Conservation (phyloP, 2,329 filamentous ascomycete species). For the Drechslerella coelobrocha region DNA sequence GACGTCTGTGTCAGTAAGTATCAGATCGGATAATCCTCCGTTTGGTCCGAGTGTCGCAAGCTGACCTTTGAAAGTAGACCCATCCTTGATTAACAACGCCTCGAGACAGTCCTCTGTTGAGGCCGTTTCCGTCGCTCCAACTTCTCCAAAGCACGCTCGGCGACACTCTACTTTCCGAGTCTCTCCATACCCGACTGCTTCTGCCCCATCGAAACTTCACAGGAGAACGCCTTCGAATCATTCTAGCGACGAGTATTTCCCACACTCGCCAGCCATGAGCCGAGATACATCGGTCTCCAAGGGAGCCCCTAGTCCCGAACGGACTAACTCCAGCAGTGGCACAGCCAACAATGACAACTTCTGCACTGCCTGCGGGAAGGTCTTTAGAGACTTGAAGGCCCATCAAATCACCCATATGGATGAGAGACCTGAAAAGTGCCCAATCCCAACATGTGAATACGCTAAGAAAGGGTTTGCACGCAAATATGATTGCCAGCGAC, state of each 20-base stretch:
- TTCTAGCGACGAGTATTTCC: slow-evolving; percentile 45
- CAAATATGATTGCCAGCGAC: slow-evolving; percentile 95
- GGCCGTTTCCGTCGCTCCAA: slow-evolving; percentile 20
- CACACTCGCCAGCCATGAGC: slow-evolving; percentile 41
- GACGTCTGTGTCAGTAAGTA: slow-evolving; percentile 49
- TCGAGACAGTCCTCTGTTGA: slow-evolving; percentile 48
- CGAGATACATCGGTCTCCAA: slow-evolving; percentile 34
- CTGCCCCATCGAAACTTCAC: slow-evolving; percentile 40
- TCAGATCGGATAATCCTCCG: slow-evolving; percentile 4
- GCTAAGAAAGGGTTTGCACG: slow-evolving; percentile 89
- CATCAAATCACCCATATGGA: slow-evolving; percentile 94
- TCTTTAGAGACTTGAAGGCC: slow-evolving; percentile 64
- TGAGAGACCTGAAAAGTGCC: slow-evolving; percentile 91
- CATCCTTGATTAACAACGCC: slow-evolving; percentile 45
- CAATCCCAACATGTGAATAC: slow-evolving; percentile 89
- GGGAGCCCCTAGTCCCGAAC: slow-evolving; percentile 36
- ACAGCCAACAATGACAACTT: slow-evolving; percentile 54
- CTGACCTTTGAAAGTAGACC: slow-evolving; percentile 40
- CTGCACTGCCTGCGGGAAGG: slow-evolving; percentile 54
- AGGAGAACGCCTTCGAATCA: slow-evolving; percentile 41
- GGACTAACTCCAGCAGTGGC: slow-evolving; percentile 38
- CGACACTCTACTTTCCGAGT: slow-evolving; percentile 46
- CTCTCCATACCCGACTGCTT: slow-evolving; percentile 43
- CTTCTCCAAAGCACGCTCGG: slow-evolving; percentile 48
- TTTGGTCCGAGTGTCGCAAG: background rate